phyloP scores from a whole-genome alignment of 2,329 filamentous ascomycete genomes.

The Coniochaeta sp. region DNA sequence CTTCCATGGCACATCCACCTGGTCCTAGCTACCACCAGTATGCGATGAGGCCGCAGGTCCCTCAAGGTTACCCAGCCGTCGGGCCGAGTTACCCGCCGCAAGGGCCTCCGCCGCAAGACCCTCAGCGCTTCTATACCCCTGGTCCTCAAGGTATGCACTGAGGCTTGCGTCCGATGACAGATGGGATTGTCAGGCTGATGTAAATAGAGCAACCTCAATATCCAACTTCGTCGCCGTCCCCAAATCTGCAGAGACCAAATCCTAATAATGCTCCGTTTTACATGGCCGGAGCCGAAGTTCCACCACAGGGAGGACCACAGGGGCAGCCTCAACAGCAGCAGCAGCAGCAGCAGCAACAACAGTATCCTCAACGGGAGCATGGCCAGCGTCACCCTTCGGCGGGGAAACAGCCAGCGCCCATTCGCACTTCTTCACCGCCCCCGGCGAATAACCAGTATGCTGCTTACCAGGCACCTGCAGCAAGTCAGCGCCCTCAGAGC shows the following conservation, averaged over 20 bases:
- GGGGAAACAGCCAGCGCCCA: slow-evolving; percentile 40
- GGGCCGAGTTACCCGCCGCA: slow-evolving; percentile 30
- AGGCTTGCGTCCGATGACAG: slow-evolving; percentile 8
- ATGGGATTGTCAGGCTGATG: slow-evolving; percentile 4
- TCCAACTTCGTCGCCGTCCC: slow-evolving; percentile 38
- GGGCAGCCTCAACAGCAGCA: slow-evolving; percentile 25
- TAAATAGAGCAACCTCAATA: slow-evolving; percentile 35
- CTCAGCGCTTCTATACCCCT: slow-evolving; percentile 63
- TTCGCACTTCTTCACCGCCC: slow-evolving; percentile 45
- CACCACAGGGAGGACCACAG: slow-evolving; percentile 20
- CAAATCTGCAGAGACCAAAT: slow-evolving; percentile 48
- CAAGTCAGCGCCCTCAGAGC: slow-evolving; percentile 52
- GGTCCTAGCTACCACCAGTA: slow-evolving; percentile 71
- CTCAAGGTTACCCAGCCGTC: slow-evolving; percentile 33
- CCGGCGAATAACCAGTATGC: slow-evolving; percentile 39
- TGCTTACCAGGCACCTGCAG: slow-evolving; percentile 32
- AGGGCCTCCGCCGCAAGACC: slow-evolving; percentile 43
- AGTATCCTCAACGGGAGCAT: slow-evolving; percentile 45
- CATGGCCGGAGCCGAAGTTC: slow-evolving; percentile 50
- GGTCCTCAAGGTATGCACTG: slow-evolving; percentile 39
- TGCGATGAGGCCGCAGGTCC: slow-evolving; percentile 41
- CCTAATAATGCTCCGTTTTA: slow-evolving; percentile 57
- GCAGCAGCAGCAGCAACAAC: slow-evolving; percentile 40
- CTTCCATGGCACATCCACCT: slow-evolving; percentile 92
- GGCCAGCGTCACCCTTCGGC: slow-evolving; percentile 39